phyloP scores from a whole-genome alignment of 2,329 filamentous ascomycete species.

The Neurospora crassa region DNA sequence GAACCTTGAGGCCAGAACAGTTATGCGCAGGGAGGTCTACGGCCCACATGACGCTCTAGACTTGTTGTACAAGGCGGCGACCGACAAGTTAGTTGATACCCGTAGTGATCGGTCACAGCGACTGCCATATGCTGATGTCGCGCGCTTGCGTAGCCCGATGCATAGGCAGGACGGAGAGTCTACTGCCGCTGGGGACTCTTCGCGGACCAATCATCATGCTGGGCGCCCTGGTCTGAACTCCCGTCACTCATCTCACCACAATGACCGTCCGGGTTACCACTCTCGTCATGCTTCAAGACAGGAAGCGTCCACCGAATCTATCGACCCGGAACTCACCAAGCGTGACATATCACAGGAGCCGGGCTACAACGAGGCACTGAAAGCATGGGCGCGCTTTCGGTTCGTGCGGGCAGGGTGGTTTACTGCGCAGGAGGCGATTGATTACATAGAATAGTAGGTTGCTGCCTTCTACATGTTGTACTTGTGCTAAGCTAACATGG shows the following conservation, averaged over 20 bases:
- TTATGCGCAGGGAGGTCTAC: slow-evolving; percentile 67
- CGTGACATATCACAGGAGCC: slow-evolving; percentile 37
- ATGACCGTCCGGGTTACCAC: slow-evolving; percentile 11
- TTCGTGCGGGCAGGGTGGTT: slow-evolving; percentile 98
- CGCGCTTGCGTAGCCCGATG: slow-evolving; percentile 7
- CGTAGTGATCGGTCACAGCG: neutral
- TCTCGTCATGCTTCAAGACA: slow-evolving; percentile 13
- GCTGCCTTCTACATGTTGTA: neutral
- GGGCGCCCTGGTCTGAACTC: slow-evolving; percentile 9
- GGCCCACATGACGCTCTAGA: slow-evolving; percentile 90
- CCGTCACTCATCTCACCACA: slow-evolving; percentile 9
- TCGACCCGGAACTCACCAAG: slow-evolving; percentile 38
- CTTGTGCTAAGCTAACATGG: neutral
- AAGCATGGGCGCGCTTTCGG: slow-evolving; percentile 83
- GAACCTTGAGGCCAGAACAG: slow-evolving; percentile 54
- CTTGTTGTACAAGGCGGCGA: slow-evolving; percentile 79
- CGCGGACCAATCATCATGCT: slow-evolving; percentile 10
- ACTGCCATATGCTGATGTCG: slow-evolving; percentile 10
- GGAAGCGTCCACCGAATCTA: slow-evolving; percentile 22
- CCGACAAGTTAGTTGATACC: slow-evolving; percentile 35
- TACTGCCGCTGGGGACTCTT: slow-evolving; percentile 2
- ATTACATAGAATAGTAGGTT: slow-evolving; percentile 81
- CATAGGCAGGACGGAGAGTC: slow-evolving; percentile 14
- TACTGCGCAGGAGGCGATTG: slow-evolving; percentile 83
- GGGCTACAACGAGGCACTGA: slow-evolving; percentile 60